Evolutionary conservation across 768 basidiomycete genomes (phyloP), one percentile per base, ranked within the genome.

Genomic region (Polyporus arcularius): DNA sequence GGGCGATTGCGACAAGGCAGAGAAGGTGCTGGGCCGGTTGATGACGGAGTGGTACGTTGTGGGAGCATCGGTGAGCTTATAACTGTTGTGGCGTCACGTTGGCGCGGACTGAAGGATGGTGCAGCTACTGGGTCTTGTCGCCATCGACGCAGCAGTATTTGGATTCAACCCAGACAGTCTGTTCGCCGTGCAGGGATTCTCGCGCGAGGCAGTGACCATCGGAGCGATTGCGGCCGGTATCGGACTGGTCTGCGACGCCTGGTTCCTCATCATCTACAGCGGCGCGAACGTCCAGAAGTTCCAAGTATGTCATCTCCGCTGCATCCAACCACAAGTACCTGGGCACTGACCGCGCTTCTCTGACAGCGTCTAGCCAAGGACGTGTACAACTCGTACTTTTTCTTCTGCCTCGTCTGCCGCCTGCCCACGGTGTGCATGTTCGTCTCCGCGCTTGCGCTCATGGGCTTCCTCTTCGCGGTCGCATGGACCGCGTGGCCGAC

Each of bases 341-440:
- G 28, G 28, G 28, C 31, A 21, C 49, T 55, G 26, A 46, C 16
- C 16, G 5, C 4, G 18, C 11, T 58, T 11, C 1, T 49, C 10
- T 51, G 26, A 15, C 70, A 86, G 82, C 62, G 45, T 4, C 78
- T 80, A 28, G 80, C 89, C 0, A 71, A 67, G 8, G 89, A 89
- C 66, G 62, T 90, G 35, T 87, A 84, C 63, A 77, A 75, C 26
- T 79, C 79, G 10, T 87, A 87, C 70, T 76, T 88, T 58, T 90
- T 89, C 75, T 91, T 91, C 71, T 78, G 85, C 31, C 77, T 91
- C 14, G 83, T 85, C 1, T 78, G 88, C 6, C 81, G 88, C 21
- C 74, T 89, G 12, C 89, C 89, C 0, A 79, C 82, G 0, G 62
- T 89, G 7, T 85, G 85, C 68, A 82, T 86, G 76, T 78, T 87